phyloP scores from a whole-genome alignment of 2,329 filamentous ascomycete species.

The Hortaea werneckii region DNA sequence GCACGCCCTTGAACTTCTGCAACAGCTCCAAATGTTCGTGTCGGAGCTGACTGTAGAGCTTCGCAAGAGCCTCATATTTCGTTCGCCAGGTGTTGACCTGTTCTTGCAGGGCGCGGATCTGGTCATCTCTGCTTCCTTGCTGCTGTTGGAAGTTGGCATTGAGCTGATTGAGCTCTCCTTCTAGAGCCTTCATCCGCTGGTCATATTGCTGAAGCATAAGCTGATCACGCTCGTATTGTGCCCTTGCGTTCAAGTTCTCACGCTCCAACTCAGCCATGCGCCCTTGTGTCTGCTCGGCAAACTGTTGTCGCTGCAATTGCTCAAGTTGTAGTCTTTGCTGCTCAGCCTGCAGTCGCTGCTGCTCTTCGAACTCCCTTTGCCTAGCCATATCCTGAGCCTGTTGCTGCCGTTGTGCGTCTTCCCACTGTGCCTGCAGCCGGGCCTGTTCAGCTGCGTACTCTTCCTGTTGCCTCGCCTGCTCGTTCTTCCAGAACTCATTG shows the following conservation, averaged over 20 bases:
- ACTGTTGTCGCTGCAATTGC: slow-evolving; percentile 77
- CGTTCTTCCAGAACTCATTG: slow-evolving; percentile 94
- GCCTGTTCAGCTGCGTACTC: slow-evolving; percentile 93
- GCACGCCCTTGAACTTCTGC: slow-evolving; percentile 91
- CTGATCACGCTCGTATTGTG: slow-evolving; percentile 95
- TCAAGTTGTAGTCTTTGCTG: slow-evolving; percentile 88
- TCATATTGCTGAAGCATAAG: slow-evolving; percentile 96
- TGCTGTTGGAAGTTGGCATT: slow-evolving; percentile 79
- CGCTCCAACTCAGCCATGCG: slow-evolving; percentile 90
- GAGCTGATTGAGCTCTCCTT: slow-evolving; percentile 74
- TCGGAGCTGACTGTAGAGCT: slow-evolving; percentile 91
- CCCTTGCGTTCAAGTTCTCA: slow-evolving; percentile 86
- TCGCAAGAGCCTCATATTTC: slow-evolving; percentile 93
- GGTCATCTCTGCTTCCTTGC: slow-evolving; percentile 81
- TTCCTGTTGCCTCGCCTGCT: slow-evolving; percentile 80
- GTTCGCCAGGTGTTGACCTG: slow-evolving; percentile 96
- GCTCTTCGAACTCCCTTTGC: slow-evolving; percentile 92
- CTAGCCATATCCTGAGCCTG: slow-evolving; percentile 74
- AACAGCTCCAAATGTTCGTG: slow-evolving; percentile 91
- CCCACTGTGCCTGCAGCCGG: slow-evolving; percentile 76
- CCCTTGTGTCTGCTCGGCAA: slow-evolving; percentile 87
- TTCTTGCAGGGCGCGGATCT: slow-evolving; percentile 84
- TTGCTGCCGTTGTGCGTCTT: slow-evolving; percentile 69
- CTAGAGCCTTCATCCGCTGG: slow-evolving; percentile 79
- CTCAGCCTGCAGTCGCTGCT: slow-evolving; percentile 76